A percentile compares a stretch with the other conserved stretches of the same genome.
phyloP scores from a whole-genome alignment of 164 flowering plant genomes.

The Piper betle region DNA sequence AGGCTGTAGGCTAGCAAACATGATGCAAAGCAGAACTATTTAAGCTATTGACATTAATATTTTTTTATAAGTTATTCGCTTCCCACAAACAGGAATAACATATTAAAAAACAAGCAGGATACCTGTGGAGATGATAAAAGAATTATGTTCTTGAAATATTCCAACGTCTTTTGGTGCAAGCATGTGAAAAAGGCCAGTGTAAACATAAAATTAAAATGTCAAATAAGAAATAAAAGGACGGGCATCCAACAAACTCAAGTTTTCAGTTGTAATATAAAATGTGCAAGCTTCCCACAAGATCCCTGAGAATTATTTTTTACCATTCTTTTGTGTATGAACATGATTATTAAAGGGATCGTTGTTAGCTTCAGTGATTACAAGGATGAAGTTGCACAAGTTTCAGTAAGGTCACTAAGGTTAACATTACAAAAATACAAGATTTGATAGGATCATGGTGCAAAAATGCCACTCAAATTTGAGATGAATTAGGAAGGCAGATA shows the following conservation, averaged over 20 bases:
- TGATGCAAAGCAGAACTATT: not conserved
- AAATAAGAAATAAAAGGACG: not conserved
- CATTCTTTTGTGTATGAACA: not conserved
- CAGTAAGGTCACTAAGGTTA: not conserved
- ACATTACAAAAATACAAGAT: too few species aligned
- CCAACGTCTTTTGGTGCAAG: slow-evolving; percentile 77
- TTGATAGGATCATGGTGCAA: too few species aligned
- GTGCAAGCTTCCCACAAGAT: not conserved
- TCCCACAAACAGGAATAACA: not conserved
- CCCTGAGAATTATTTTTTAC: not conserved
- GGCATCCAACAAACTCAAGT: not conserved
- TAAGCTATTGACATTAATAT: not conserved
- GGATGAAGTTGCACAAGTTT: not conserved
- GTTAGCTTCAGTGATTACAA: not conserved
- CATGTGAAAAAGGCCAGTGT: not conserved
- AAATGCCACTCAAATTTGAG: too few species aligned
- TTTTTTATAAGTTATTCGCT: not conserved
- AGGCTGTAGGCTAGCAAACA: not conserved
- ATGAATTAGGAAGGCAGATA: too few species aligned
- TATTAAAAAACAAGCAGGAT: slow-evolving; percentile 3
- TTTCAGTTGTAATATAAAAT: too few species aligned
- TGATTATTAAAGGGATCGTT: not conserved
- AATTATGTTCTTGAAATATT: slow-evolving; percentile 68
- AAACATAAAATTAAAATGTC: not conserved
- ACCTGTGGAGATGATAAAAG: slow-evolving; percentile 95